Conservation (phyloP, 257 asterid genomes). For the Przewalskia tangutica region DNA sequence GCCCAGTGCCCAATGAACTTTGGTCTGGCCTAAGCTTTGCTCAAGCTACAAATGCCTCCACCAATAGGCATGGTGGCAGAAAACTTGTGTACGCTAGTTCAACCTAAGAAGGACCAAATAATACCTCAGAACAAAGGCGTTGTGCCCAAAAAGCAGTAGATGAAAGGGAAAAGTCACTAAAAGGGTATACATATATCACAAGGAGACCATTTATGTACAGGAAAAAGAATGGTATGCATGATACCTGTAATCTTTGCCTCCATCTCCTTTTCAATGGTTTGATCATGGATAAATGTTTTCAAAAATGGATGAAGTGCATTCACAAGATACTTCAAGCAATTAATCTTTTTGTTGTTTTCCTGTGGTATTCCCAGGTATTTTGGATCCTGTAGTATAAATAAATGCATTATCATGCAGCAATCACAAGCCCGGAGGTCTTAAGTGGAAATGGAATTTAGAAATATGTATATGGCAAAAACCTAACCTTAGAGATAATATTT, state of each 20-base stretch:
- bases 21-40: neutral
- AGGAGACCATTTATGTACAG: neutral
- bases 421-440: neutral
- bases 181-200: neutral
- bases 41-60: neutral
- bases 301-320: conserved; percentile 28
- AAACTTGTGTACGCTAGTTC: neutral
- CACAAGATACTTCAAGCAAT: conserved; percentile 22
- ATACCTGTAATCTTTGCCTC: conserved; percentile 51
- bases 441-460: conserved; percentile 4
- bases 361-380: conserved; percentile 26
- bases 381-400: conserved; percentile 23
- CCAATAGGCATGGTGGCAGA: neutral
- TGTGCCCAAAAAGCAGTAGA: neutral
- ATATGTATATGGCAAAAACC: neutral
- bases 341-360: conserved; percentile 9
- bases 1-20: neutral
- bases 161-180: neutral
- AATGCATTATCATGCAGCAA: neutral
- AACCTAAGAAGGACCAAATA: neutral
- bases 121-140: neutral
- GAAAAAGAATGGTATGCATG: neutral
- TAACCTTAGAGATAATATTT: conserved; percentile 20
- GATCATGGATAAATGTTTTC: conserved; percentile 26
- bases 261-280: conserved; percentile 28